These are phyloP conservation scores for Pseudopyrenochaeta lycopersici DNA, from an alignment of 2,329 filamentous ascomycete species.

Conservation along the genomic window DNA sequence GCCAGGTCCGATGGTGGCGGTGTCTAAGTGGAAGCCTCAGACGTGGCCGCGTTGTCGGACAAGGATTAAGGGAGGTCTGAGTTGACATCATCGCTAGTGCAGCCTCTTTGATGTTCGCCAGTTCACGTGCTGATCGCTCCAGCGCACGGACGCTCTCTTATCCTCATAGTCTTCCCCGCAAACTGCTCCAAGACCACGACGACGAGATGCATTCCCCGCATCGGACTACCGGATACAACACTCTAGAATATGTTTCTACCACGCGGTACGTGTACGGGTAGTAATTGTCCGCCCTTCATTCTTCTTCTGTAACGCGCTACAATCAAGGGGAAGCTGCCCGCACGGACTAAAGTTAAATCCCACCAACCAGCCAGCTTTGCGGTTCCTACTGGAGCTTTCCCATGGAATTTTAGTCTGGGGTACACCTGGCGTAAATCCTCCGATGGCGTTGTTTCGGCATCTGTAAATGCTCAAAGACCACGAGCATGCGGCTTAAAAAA, in stretches of 20 bases:
- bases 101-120: neutral
- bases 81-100: neutral
- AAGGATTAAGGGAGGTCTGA: neutral
- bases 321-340: constrained; percentile 8
- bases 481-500: neutral
- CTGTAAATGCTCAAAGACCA: constrained; percentile 2
- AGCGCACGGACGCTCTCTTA: neutral
- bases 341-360: constrained; percentile 11
- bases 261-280: neutral
- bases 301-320: constrained; percentile 21
- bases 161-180: neutral
- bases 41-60: neutral
- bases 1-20: neutral
- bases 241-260: too few relatives aligned
- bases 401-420: constrained; percentile 9
- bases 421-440: constrained; percentile 11
- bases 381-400: constrained; percentile 2
- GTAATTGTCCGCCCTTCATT: constrained; percentile 25
- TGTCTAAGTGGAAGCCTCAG: neutral
- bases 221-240: too few relatives aligned
- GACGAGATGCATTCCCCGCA: neutral
- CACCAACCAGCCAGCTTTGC: constrained; percentile 15
- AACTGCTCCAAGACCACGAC: neutral
- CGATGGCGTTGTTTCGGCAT: constrained; percentile 9
- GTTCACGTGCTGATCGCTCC: constrained; percentile 8